A percentile compares a stretch with the other conserved stretches of the same genome.
Evolutionary conservation across 805 yeast species (phyloP).

Genomic region (Saccharomyces jurei): DNA sequence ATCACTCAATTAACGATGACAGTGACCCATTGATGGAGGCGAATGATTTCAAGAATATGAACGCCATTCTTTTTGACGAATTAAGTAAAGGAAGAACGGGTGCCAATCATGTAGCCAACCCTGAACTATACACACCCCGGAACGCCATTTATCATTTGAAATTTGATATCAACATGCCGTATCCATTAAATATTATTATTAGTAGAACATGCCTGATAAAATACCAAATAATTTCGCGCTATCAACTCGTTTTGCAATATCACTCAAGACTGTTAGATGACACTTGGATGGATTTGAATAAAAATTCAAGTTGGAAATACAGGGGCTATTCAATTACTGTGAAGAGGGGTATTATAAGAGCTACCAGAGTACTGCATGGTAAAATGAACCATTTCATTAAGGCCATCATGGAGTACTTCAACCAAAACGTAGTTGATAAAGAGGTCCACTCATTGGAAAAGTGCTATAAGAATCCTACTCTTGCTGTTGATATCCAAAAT

Average conservation of each 20-base stretch:
- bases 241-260: slow-evolving; percentile 54
- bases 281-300: slow-evolving; percentile 61
- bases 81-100: slow-evolving; percentile 11
- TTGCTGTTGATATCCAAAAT: slow-evolving; percentile 15
- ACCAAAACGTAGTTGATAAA: slow-evolving; percentile 19
- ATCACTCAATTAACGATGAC: slow-evolving; percentile 1
- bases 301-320: slow-evolving; percentile 59
- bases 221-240: slow-evolving; percentile 72
- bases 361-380: slow-evolving; percentile 47
- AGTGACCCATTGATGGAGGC: slow-evolving; percentile 34
- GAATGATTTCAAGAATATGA: slow-evolving; percentile 37
- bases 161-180: slow-evolving; percentile 61
- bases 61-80: slow-evolving; percentile 38
- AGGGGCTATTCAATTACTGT: slow-evolving; percentile 36
- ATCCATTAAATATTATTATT: slow-evolving; percentile 73
- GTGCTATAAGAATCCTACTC: background rate
- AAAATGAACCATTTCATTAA: slow-evolving; percentile 31
- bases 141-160: slow-evolving; percentile 43
- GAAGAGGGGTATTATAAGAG: slow-evolving; percentile 45
- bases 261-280: slow-evolving; percentile 51
- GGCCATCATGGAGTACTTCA: slow-evolving; percentile 18
- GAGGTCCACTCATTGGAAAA: slow-evolving; percentile 11
- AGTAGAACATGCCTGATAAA: slow-evolving; percentile 65
- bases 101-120: slow-evolving; percentile 11
- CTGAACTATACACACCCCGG: slow-evolving; percentile 6